Conservation (phyloP, 2,329 filamentous ascomycete genomes). For the Fusarium bactridioides region DNA sequence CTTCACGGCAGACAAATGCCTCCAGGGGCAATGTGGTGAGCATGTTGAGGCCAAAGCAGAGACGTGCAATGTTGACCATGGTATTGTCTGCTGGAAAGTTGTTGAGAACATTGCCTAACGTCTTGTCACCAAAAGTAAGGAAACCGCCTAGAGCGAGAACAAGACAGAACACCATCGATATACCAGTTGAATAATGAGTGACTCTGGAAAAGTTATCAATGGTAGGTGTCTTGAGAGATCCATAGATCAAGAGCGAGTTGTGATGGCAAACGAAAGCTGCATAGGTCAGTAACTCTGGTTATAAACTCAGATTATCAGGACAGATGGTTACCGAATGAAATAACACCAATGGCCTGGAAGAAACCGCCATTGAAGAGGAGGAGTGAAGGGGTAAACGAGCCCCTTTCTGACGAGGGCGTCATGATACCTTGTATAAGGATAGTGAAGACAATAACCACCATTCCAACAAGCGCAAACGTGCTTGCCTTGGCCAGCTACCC, state of each 20-base stretch:
- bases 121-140: constrained; percentile 90
- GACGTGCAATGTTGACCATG: constrained; percentile 91
- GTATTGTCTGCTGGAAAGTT: constrained; percentile 92
- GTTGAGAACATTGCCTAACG: constrained; percentile 95
- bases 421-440: constrained; percentile 84
- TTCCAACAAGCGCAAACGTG: constrained; percentile 89
- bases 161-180: constrained; percentile 92
- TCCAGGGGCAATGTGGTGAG: constrained; percentile 95
- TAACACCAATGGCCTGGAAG: constrained; percentile 96
- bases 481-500: constrained; percentile 90
- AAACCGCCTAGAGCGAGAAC: constrained; percentile 89
- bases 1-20: constrained; percentile 96
- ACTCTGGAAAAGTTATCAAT: constrained; percentile 93
- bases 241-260: constrained; percentile 97
- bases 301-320: not conserved
- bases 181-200: constrained; percentile 89
- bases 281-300: not conserved
- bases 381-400: constrained; percentile 73
- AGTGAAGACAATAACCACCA: constrained; percentile 87
- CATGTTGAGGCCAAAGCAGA: constrained; percentile 99
- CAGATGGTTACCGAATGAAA: constrained; percentile 81
- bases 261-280: constrained; percentile 78
- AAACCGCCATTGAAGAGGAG: constrained; percentile 86
- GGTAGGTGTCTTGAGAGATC: constrained; percentile 90
- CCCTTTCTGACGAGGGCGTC: constrained; percentile 75